A percentile compares a stretch with the other conserved stretches of the same genome.
phyloP scores from a whole-genome alignment of 116 monocot genomes.

The Posidonia oceanica region DNA sequence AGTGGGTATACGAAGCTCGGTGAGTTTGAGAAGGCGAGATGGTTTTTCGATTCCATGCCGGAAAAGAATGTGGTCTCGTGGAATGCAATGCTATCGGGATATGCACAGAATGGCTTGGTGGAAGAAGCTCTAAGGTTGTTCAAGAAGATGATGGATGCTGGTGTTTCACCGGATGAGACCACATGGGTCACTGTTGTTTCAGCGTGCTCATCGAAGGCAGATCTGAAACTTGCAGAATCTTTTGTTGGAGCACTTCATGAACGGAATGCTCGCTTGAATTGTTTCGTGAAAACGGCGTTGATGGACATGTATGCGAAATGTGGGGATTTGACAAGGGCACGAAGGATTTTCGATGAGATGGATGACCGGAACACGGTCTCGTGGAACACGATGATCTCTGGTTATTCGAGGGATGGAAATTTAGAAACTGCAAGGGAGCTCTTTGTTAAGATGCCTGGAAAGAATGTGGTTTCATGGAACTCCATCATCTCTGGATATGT shows the following conservation, averaged over 20 bases:
- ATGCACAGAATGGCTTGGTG: constrained; percentile 16
- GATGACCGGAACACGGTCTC: constrained; percentile 13
- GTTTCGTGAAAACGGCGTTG: constrained; percentile 25
- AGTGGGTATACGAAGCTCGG: constrained; percentile 20
- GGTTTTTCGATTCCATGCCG: constrained; percentile 24
- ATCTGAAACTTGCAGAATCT: constrained; percentile 14
- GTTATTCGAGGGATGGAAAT: constrained; percentile 15
- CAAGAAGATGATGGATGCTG: constrained; percentile 14
- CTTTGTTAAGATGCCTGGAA: constrained; percentile 20
- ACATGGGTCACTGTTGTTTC: constrained; percentile 27
- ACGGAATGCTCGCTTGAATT: constrained; percentile 11
- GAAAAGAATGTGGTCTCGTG: constrained; percentile 27
- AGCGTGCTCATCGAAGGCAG: constrained; percentile 19
- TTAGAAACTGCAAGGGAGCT: constrained; percentile 11
- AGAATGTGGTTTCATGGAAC: constrained; percentile 36
- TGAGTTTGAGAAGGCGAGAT: constrained; percentile 18
- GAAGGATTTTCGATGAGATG: constrained; percentile 20
- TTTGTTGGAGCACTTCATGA: constrained; percentile 11
- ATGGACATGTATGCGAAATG: constrained; percentile 37
- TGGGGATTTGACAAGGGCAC: constrained; percentile 15
- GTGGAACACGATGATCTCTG: constrained; percentile 37
- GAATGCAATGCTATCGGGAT: constrained; percentile 37
- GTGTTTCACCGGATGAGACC: constrained; percentile 22
- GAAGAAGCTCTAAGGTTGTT: constrained; percentile 21
- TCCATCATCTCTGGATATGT: constrained; percentile 37